Percentiles rank a stretch among this genome's conserved stretches.
These are phyloP conservation scores for Pythium brassicae DNA, from an alignment of 352 stramenopile genomes.

Conservation along the genomic window DNA sequence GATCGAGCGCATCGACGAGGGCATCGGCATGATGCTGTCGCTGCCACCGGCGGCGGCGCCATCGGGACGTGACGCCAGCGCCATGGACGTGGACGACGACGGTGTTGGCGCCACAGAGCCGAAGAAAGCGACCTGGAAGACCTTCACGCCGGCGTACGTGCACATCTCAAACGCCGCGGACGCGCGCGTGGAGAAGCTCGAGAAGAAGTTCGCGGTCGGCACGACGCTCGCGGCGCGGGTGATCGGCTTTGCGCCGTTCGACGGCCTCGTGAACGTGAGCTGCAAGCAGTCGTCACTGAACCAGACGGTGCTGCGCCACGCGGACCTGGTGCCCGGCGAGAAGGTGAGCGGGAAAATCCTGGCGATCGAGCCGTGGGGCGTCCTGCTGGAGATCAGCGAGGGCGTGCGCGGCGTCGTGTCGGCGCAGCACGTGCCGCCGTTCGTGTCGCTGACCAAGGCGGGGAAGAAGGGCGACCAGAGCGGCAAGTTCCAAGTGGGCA, in stretches of 20 bases:
- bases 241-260: constrained; percentile 82
- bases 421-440: constrained; percentile 71
- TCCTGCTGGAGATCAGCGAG: constrained; percentile 84
- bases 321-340: constrained; percentile 67
- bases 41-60: constrained; percentile 39
- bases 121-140: constrained; percentile 69
- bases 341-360: constrained; percentile 81
- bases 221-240: constrained; percentile 66
- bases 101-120: constrained; percentile 8
- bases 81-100: constrained; percentile 50
- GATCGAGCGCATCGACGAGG: constrained; percentile 80
- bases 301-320: constrained; percentile 75
- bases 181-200: constrained; percentile 80
- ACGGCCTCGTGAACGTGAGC: constrained; percentile 79
- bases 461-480: constrained; percentile 53
- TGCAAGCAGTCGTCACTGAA: constrained; percentile 73
- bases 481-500: constrained; percentile 77
- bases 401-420: constrained; percentile 75
- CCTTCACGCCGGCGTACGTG: constrained; percentile 78
- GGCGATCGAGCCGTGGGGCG: constrained; percentile 75
- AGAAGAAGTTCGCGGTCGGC: constrained; percentile 79
- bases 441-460: constrained; percentile 62
- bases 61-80: constrained; percentile 35
- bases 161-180: constrained; percentile 88
- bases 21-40: constrained; percentile 86